A percentile compares a stretch with the other conserved stretches of the same genome.
These are phyloP conservation scores for Pseudogymnoascus destructans DNA, from an alignment of 2,329 filamentous ascomycete genomes.

Conservation along the genomic window DNA sequence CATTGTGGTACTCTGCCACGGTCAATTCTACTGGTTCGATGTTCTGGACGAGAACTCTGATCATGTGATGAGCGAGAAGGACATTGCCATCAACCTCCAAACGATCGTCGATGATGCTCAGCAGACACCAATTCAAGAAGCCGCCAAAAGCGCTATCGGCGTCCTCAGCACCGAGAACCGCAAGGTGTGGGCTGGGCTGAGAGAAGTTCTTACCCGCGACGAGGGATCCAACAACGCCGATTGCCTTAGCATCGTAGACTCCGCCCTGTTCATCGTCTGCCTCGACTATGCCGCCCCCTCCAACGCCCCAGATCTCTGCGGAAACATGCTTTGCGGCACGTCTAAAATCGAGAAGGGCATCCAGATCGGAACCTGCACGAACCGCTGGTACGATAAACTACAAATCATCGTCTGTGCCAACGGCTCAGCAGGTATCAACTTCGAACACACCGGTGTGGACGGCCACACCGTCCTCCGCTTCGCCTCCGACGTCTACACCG, in stretches of 20 bases:
- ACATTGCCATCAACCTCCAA: constrained; percentile 80
- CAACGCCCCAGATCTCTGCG: constrained; percentile 73
- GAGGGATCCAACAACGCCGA: constrained; percentile 89
- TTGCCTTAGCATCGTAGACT: constrained; percentile 89
- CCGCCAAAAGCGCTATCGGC: constrained; percentile 86
- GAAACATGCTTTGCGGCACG: constrained; percentile 96
- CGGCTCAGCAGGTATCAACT: constrained; percentile 96
- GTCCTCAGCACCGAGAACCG: constrained; percentile 93
- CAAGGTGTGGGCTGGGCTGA: constrained; percentile 85
- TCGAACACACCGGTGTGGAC: constrained; percentile 95
- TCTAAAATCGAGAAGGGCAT: constrained; percentile 85
- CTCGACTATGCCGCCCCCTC: constrained; percentile 82
- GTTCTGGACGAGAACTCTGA: constrained; percentile 90
- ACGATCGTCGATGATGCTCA: constrained; percentile 85
- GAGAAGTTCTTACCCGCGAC: constrained; percentile 77
- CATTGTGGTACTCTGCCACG: constrained; percentile 82
- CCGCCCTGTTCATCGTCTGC: constrained; percentile 82
- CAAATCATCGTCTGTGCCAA: constrained; percentile 99
- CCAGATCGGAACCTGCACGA: constrained; percentile 94
- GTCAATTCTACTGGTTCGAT: constrained; percentile 98
- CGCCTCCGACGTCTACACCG: constrained; percentile 90
- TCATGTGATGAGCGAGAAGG: constrained; percentile 92
- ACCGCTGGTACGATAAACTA: constrained; percentile 97
- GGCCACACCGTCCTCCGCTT: constrained; percentile 94
- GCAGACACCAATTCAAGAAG: constrained; percentile 81